Percentiles rank a stretch among this genome's conserved stretches.
Evolutionary conservation across 2,329 filamentous ascomycete species (phyloP).

Genomic region (Teratosphaeria gauchensis): DNA sequence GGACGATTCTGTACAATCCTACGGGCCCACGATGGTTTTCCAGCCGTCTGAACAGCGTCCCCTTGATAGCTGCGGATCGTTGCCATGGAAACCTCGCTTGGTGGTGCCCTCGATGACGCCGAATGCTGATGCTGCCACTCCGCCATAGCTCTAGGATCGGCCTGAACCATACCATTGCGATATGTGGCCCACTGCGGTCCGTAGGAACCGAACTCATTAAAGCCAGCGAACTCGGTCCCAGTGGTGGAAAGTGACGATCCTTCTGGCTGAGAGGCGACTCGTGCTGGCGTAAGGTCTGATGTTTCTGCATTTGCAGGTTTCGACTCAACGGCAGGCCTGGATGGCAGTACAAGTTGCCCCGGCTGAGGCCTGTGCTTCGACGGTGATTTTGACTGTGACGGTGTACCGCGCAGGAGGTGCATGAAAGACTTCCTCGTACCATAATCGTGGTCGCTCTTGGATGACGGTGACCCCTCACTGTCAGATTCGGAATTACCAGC

Average conservation of each 20-base stretch:
- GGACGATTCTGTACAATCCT: constrained; percentile 1
- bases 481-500: constrained; percentile 2
- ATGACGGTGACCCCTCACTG: not conserved
- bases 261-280: not conserved
- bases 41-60: not conserved
- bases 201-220: not conserved
- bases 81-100: not conserved
- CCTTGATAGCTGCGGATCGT: not conserved
- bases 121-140: not conserved
- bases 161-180: not conserved
- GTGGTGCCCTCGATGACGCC: not conserved
- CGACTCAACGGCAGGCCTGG: not conserved
- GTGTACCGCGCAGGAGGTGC: not conserved
- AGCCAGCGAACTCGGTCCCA: not conserved
- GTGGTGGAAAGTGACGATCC: not conserved
- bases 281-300: not conserved
- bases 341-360: not conserved
- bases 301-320: not conserved
- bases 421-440: not conserved
- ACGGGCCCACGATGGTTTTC: constrained; percentile 5
- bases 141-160: not conserved
- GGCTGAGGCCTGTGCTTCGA: not conserved
- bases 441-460: not conserved
- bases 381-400: not conserved
- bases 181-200: not conserved